These are phyloP conservation scores for Penicillium turbatum DNA, from an alignment of 495 filamentous ascomycete species.

Conservation along the genomic window DNA sequence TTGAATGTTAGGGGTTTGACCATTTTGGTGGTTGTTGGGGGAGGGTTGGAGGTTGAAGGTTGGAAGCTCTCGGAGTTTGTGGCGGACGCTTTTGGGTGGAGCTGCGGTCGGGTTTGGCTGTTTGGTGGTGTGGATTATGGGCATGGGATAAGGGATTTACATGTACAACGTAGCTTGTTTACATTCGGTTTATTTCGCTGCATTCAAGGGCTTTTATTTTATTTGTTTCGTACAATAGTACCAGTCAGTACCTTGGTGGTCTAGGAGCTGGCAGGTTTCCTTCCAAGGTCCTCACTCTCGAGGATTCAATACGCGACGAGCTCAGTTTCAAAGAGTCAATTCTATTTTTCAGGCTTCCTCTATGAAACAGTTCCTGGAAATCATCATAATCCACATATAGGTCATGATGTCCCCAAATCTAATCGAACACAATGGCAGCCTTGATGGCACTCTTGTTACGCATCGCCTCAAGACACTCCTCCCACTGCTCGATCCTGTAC, in stretches of 20 bases:
- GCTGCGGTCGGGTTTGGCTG: not conserved
- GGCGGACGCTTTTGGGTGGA: not conserved
- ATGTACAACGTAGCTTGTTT: too few relatives aligned
- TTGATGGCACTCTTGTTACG: constrained; percentile 67
- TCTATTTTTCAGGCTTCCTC: constrained; percentile 5
- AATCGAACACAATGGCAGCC: constrained; percentile 66
- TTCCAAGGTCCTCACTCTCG: constrained; percentile 7
- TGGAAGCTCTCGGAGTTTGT: constrained; percentile 3
- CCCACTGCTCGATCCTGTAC: constrained; percentile 47
- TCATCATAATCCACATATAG: not conserved
- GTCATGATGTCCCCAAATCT: constrained; percentile 9
- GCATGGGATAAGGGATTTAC: too few relatives aligned
- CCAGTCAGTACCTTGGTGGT: constrained; percentile 1
- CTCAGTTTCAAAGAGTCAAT: constrained; percentile 2
- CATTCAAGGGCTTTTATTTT: too few relatives aligned
- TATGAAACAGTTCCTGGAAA: not conserved
- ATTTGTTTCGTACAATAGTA: too few relatives aligned
- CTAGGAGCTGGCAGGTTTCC: not conserved
- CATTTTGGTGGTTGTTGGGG: constrained; percentile 33
- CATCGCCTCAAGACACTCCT: constrained; percentile 40
- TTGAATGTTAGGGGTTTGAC: constrained; percentile 90
- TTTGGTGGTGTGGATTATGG: too few relatives aligned
- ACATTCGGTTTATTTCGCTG: too few relatives aligned
- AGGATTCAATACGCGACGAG: not conserved
- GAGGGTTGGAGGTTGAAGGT: constrained; percentile 5